A percentile compares a stretch with the other conserved stretches of the same genome.
Conservation (phyloP, 2,329 filamentous ascomycete genomes). For the Ophiocordyceps camponoti-leonardi region DNA sequence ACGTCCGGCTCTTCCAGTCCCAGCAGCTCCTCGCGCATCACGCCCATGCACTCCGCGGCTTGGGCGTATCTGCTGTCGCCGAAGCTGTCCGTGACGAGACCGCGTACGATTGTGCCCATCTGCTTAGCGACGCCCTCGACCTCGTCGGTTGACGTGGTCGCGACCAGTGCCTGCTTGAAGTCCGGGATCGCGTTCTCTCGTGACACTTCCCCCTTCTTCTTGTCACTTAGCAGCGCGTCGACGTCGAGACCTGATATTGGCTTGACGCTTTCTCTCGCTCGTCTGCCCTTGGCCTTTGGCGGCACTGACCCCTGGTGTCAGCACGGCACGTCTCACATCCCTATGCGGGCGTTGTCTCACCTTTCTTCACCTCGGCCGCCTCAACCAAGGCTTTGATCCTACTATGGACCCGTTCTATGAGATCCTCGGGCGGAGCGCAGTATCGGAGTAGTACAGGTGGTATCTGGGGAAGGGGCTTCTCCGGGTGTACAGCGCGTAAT, state of each 20-base stretch:
- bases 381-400: constrained; percentile 48
- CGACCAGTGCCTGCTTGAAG: constrained; percentile 64
- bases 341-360: constrained; percentile 17
- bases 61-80: constrained; percentile 59
- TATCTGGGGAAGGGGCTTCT: constrained; percentile 42
- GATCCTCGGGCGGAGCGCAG: constrained; percentile 50
- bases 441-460: constrained; percentile 53
- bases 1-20: constrained; percentile 56
- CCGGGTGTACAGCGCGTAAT: constrained; percentile 60
- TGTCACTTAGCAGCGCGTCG: constrained; percentile 55
- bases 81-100: constrained; percentile 53
- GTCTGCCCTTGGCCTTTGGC: constrained; percentile 59
- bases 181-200: constrained; percentile 70
- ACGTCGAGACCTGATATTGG: constrained; percentile 84
- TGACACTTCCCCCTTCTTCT: constrained; percentile 25
- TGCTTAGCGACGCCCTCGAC: constrained; percentile 56
- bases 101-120: constrained; percentile 54
- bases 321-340: not conserved
- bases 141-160: constrained; percentile 39
- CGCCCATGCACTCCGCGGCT: constrained; percentile 58
- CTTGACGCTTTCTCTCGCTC: constrained; percentile 52
- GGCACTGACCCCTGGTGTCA: constrained; percentile 36
- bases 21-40: constrained; percentile 62
- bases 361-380: constrained; percentile 69
- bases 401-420: constrained; percentile 38